These are phyloP conservation scores for Carex myosuroides DNA, from an alignment of 176 grass and related monocot species.

Conservation along the genomic window DNA sequence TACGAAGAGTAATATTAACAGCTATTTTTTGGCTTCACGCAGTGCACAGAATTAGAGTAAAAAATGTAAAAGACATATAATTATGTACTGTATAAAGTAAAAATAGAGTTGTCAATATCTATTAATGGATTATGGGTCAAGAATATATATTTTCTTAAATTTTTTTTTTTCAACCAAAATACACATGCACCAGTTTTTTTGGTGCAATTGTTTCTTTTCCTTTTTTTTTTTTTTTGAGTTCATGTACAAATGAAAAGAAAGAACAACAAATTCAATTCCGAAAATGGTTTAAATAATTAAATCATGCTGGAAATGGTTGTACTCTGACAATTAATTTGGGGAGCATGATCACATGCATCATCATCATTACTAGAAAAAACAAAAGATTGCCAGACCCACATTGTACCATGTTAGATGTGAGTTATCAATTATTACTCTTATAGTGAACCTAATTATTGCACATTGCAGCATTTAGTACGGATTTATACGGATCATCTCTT, in stretches of 20 bases:
- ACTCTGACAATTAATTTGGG: neutral
- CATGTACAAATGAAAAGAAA: neutral
- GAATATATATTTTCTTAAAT: too few relatives aligned
- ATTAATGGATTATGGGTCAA: too few relatives aligned
- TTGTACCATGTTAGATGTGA: conserved; percentile 18
- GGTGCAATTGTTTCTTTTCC: neutral
- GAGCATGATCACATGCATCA: conserved; percentile 17
- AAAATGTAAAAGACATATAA: too few relatives aligned
- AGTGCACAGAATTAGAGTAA: too few relatives aligned
- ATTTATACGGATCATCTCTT: neutral
- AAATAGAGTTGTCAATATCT: too few relatives aligned
- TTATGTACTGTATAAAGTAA: too few relatives aligned
- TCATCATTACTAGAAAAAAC: conserved; percentile 10
- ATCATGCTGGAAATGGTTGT: neutral
- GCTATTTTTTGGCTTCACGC: too few relatives aligned
- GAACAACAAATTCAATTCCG: too few relatives aligned
- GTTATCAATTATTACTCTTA: conserved; percentile 7
- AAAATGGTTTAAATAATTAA: conserved; percentile 7
- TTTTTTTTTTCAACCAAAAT: neutral
- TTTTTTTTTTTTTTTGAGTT: neutral
- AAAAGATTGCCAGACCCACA: conserved; percentile 3
- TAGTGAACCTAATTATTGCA: conserved; percentile 9
- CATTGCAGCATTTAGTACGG: conserved; percentile 4
- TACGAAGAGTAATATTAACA: neutral
- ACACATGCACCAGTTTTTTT: neutral